These are phyloP conservation scores for Quambalaria eucalypti DNA, from an alignment of 1,284 basidiomycete species.

Conservation along the genomic window DNA sequence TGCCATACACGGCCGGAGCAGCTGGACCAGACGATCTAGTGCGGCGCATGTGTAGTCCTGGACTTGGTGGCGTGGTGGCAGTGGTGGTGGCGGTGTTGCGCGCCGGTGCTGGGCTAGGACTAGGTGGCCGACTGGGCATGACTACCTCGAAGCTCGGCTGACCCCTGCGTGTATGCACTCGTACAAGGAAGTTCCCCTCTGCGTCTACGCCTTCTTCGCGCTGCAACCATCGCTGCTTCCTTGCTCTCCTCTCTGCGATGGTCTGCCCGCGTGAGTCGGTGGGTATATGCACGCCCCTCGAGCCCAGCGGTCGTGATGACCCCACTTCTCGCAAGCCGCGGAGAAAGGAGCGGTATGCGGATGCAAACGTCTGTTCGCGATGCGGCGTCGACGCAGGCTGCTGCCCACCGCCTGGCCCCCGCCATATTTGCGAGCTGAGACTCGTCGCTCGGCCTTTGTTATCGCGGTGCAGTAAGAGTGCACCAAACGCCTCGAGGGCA, in stretches of 20 bases:
- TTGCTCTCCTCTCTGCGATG: conserved; percentile 31
- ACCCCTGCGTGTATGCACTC: not conserved
- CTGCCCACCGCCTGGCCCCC: not conserved
- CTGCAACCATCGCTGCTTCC: conserved; percentile 17
- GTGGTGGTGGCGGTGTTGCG: not conserved
- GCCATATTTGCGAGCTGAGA: conserved; percentile 18
- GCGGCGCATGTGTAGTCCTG: no score
- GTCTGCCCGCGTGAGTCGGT: conserved; percentile 7
- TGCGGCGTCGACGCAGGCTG: not conserved
- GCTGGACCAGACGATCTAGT: no score
- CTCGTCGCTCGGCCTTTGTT: conserved; percentile 25
- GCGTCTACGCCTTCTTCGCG: conserved; percentile 16
- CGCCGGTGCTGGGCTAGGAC: not conserved
- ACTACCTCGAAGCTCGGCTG: conserved; percentile 7
- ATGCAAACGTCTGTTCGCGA: not conserved
- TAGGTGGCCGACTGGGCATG: not conserved
- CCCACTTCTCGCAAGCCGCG: conserved; percentile 1
- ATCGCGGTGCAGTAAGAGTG: conserved; percentile 31
- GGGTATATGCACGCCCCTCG: conserved; percentile 6
- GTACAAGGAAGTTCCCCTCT: not conserved
- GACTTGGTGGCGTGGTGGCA: no score
- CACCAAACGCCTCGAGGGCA: conserved; percentile 39
- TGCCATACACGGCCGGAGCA: conserved; percentile 18
- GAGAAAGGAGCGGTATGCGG: conserved; percentile 3
- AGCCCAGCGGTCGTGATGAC: no score